Percentiles rank a stretch among this genome's conserved stretches.
Evolutionary conservation across 805 yeast species (phyloP).

Genomic region (Zygotorulaspora danielsina): DNA sequence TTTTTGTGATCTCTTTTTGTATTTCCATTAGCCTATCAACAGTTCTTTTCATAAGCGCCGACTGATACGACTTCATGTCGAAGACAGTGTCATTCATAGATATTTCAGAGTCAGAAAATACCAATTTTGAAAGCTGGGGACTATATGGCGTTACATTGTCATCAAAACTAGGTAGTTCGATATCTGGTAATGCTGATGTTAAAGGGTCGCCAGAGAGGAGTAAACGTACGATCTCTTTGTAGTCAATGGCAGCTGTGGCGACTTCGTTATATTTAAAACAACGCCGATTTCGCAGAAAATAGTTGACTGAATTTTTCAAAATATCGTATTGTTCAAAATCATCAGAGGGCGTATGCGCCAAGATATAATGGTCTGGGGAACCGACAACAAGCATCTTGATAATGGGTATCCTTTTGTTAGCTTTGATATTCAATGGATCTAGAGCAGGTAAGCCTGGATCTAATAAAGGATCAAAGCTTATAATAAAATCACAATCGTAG

Average conservation of each 20-base stretch:
- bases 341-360: slow-evolving; percentile 18
- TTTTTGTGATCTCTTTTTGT: slow-evolving; percentile 22
- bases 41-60: slow-evolving; percentile 37
- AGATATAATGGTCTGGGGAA: slow-evolving; percentile 43
- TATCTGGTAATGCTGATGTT: slow-evolving; percentile 8
- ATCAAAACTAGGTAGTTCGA: slow-evolving; percentile 6
- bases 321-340: slow-evolving; percentile 17
- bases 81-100: slow-evolving; percentile 13
- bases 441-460: slow-evolving; percentile 34
- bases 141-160: slow-evolving; percentile 5
- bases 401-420: slow-evolving; percentile 37
- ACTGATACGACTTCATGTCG: slow-evolving; percentile 37
- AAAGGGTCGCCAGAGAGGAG: slow-evolving; percentile 8
- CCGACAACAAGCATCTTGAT: slow-evolving; percentile 44
- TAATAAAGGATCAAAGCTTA: slow-evolving; percentile 46
- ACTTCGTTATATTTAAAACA: slow-evolving; percentile 4
- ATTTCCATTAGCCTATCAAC: slow-evolving; percentile 34
- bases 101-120: slow-evolving; percentile 12
- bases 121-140: slow-evolving; percentile 11
- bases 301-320: slow-evolving; percentile 30
- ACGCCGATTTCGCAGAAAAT: slow-evolving; percentile 23
- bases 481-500: slow-evolving; percentile 40
- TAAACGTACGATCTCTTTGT: slow-evolving; percentile 6
- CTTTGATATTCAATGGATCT: slow-evolving; percentile 24
- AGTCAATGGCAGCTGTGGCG: slow-evolving; percentile 3